phyloP scores from a whole-genome alignment of 2,329 filamentous ascomycete genomes.

The Fusarium tupiense region DNA sequence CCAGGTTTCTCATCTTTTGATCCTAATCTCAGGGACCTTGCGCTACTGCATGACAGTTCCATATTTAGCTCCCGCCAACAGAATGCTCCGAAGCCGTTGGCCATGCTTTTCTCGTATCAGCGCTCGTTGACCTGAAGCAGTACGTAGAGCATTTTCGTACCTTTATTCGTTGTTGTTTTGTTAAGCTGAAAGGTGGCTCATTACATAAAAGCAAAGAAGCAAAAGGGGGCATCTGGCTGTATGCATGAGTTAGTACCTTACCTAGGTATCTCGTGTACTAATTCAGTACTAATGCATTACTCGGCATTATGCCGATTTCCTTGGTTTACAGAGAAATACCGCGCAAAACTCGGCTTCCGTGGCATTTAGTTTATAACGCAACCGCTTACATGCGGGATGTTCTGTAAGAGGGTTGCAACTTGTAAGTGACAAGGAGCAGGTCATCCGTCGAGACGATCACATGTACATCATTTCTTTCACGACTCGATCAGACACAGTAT shows the following conservation, averaged over 20 bases:
- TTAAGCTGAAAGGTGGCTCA: neutral
- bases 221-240: neutral
- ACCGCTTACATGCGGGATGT: neutral
- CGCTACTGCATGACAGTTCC: slow-evolving; percentile 38
- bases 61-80: slow-evolving; percentile 34
- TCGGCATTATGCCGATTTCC: neutral
- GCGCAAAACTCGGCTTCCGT: neutral
- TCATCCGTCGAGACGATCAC: slow-evolving; percentile 10
- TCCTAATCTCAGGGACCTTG: slow-evolving; percentile 17
- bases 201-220: neutral
- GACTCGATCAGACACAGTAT: neutral
- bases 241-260: neutral
- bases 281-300: neutral
- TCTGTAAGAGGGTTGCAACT: neutral
- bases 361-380: neutral
- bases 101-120: slow-evolving; percentile 6
- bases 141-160: neutral
- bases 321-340: neutral
- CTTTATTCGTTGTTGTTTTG: neutral
- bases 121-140: neutral
- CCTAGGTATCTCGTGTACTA: neutral
- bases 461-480: neutral
- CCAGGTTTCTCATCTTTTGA: slow-evolving; percentile 14
- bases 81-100: slow-evolving; percentile 16
- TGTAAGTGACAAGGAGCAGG: neutral